Percentiles rank a stretch among this genome's conserved stretches.
Evolutionary conservation across 1,139 yeast genomes (phyloP).

Genomic region (Scheffersomyces quercinus): DNA sequence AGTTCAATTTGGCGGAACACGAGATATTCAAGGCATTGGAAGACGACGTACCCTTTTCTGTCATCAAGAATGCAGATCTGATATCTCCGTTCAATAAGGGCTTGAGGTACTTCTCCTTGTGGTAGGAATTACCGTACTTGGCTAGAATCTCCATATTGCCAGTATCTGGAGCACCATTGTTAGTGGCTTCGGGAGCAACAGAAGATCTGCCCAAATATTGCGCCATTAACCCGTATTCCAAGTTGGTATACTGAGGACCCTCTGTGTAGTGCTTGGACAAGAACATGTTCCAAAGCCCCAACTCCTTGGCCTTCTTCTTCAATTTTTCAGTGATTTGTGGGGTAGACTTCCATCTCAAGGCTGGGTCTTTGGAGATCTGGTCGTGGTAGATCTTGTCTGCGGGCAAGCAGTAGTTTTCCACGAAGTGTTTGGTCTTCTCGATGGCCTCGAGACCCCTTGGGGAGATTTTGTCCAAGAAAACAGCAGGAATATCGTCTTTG

Average conservation of each 20-base stretch:
- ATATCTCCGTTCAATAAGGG: conserved; percentile 62
- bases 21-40: conserved; percentile 70
- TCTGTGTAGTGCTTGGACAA: conserved; percentile 57
- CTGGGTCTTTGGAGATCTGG: conserved; percentile 43
- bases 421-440: conserved; percentile 51
- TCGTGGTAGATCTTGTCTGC: conserved; percentile 48
- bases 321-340: conserved; percentile 56
- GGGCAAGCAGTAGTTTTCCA: conserved; percentile 61
- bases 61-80: conserved; percentile 71
- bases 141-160: conserved; percentile 75
- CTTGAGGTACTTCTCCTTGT: conserved; percentile 53
- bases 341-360: conserved; percentile 47
- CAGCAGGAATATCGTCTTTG: conserved; percentile 46
- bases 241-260: conserved; percentile 64
- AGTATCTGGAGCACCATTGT: conserved; percentile 71
- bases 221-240: conserved; percentile 73
- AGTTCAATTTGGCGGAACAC: conserved; percentile 45
- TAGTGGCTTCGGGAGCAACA: conserved; percentile 64
- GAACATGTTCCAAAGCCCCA: conserved; percentile 69
- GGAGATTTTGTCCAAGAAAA: conserved; percentile 44
- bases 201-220: conserved; percentile 61
- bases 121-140: conserved; percentile 54
- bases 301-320: conserved; percentile 54
- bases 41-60: conserved; percentile 65
- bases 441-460: conserved; percentile 55